Evolutionary conservation across 106 monocot genomes (phyloP), one percentile per base, ranked within the genome.

Genomic region (Cymbidium sinense): DNA sequence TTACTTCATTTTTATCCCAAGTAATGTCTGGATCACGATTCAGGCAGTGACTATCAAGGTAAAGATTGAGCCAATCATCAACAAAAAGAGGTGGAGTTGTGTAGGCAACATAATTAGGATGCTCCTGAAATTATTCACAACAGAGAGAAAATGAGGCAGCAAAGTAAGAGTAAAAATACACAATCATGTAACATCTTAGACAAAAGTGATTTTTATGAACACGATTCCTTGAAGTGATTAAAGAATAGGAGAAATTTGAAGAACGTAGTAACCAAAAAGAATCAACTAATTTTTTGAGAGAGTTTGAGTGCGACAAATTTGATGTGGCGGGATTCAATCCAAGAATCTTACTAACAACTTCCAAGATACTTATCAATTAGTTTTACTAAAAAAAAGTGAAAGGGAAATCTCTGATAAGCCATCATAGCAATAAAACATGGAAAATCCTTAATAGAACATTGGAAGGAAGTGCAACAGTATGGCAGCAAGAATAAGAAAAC

Each of bases 61-160:
- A 99, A 19, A 94, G 34, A 73, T 99, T 99, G 70, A 99, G 92
- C 98, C 98, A 99, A 89, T 99, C 98, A 92, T 99, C 94, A 70
- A 58, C 43, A 51, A 99, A 99, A 80, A 99, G 89, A 37, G 79
- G n/a, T 50, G 98, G 94, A 76, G 94, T 95, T 72, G 78, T 81
- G 81, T 99, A 95, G n/a, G 98, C 94, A 73, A 87, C 82, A 87
- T 94, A 99, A 52, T 85, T 76, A 79, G 98, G 92, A 69, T 94
- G 88, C 52, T 99, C 98, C 98, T 99, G 94, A 76, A 80, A 86
- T 34, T 3, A 77, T 67, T 18, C 44, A 65, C 75, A 64, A 79
- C 70, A 76, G 10, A 77, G 39, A 25, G 55, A 82, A 64, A 47
- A 58, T 39, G 35, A 44, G 34, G 34, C 18, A 65, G 27, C 64